These are phyloP conservation scores for Monosporascus cannonballus DNA, from an alignment of 2,329 filamentous ascomycete species.

Conservation along the genomic window DNA sequence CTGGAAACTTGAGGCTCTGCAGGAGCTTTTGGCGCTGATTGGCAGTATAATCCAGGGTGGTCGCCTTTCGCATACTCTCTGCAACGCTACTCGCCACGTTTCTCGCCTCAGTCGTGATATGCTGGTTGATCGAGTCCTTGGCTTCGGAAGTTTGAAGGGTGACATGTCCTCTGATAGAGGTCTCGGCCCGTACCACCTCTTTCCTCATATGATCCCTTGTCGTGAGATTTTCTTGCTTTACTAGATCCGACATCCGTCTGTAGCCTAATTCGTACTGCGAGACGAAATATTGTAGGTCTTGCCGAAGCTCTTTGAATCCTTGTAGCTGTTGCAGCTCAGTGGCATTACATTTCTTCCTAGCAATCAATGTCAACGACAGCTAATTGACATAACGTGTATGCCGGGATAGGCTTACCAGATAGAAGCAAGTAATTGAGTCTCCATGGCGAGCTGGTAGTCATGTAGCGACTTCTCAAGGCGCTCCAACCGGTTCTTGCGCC, in stretches of 20 bases:
- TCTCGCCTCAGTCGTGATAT: no score
- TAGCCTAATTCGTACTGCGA: not conserved
- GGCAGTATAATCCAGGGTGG: no score
- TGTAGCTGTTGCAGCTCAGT: slow-evolving; percentile 2
- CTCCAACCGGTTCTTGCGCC: slow-evolving; percentile 15
- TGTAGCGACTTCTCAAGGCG: slow-evolving; percentile 10
- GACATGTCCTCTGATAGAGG: no score
- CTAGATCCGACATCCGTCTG: not conserved
- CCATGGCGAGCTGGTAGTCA: slow-evolving; percentile 4
- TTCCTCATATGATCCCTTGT: not conserved
- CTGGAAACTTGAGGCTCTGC: slow-evolving; percentile 6
- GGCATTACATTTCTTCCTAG: slow-evolving; percentile 1
- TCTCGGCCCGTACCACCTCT: no score
- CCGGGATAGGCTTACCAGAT: slow-evolving; percentile 1
- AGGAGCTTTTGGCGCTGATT: slow-evolving; percentile 2
- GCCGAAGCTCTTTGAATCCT: not conserved
- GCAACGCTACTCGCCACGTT: no score
- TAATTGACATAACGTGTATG: not conserved
- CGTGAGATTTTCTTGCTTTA: not conserved
- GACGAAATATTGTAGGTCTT: slow-evolving; percentile 1
- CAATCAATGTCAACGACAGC: not conserved
- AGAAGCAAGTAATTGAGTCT: slow-evolving; percentile 1
- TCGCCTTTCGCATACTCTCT: no score
- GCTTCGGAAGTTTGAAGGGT: no score
- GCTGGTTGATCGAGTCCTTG: no score